Conservation (phyloP, 768 basidiomycete genomes). For the Rhizopogon vesiculosus region DNA sequence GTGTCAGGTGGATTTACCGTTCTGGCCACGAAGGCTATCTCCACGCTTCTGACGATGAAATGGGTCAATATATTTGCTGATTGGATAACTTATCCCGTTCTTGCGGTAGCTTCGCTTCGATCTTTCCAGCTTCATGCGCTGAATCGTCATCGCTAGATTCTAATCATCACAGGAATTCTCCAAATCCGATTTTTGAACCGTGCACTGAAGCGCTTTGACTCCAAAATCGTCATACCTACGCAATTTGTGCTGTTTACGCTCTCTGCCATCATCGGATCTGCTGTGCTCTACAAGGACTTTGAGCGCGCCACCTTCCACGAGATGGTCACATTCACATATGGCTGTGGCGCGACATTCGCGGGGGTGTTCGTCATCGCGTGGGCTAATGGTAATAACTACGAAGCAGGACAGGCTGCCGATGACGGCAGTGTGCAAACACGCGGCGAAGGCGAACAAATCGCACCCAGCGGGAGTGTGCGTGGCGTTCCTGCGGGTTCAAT, state of each 20-base stretch:
- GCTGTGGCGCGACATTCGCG: slow-evolving; percentile 82
- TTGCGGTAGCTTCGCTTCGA: slow-evolving; percentile 44
- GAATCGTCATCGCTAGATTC: slow-evolving; percentile 40
- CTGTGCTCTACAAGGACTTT: slow-evolving; percentile 94
- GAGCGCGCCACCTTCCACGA: slow-evolving; percentile 75
- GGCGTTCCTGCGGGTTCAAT: slow-evolving; percentile 14
- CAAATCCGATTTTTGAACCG: slow-evolving; percentile 83
- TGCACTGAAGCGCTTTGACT: slow-evolving; percentile 89
- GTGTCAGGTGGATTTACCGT: slow-evolving; percentile 87
- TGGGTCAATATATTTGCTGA: slow-evolving; percentile 73
- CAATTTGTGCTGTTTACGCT: slow-evolving; percentile 96
- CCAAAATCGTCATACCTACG: slow-evolving; percentile 91
- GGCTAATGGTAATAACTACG: slow-evolving; percentile 29
- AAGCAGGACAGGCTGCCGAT: slow-evolving; percentile 21
- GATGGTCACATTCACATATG: slow-evolving; percentile 80
- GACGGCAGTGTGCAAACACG: slow-evolving; percentile 12
- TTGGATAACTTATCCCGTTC: slow-evolving; percentile 80
- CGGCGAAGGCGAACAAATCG: slow-evolving; percentile 18
- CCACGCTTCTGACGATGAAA: slow-evolving; percentile 75
- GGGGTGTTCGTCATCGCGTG: slow-evolving; percentile 89
- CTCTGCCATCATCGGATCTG: slow-evolving; percentile 89
- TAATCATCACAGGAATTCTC: slow-evolving; percentile 69
- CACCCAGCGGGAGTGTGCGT: slow-evolving; percentile 12
- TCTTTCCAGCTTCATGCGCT: slow-evolving; percentile 3
- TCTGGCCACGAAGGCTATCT: slow-evolving; percentile 87